A percentile compares a stretch with the other conserved stretches of the same genome.
Evolutionary conservation across 2,329 filamentous ascomycete genomes (phyloP).

Genomic region (Alternaria longipes): DNA sequence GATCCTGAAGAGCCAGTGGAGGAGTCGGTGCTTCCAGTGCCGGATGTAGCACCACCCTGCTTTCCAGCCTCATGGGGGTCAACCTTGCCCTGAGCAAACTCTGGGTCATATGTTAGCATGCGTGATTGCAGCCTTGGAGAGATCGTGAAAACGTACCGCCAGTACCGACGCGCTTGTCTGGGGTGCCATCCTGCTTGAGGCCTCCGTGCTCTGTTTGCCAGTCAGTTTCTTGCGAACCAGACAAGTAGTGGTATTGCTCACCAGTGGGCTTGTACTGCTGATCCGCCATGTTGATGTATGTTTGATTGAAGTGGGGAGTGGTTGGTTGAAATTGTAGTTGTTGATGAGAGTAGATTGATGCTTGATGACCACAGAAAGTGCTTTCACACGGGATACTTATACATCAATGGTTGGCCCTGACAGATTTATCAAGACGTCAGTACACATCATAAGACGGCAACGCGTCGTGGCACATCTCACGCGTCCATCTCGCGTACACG

Average conservation of each 20-base stretch:
- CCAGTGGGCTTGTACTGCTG: conserved; percentile 22
- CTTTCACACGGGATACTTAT: background rate
- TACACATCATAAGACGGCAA: background rate
- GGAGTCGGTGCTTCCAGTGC: conserved; percentile 3
- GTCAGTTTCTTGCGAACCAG: background rate
- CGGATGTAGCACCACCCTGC: conserved; percentile 21
- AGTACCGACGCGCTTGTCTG: conserved; percentile 26
- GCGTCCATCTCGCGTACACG: background rate
- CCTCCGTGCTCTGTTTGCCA: conserved; percentile 18
- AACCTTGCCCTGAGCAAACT: conserved; percentile 28
- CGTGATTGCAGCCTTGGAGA: background rate
- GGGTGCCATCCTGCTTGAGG: conserved; percentile 25
- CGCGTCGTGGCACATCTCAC: background rate
- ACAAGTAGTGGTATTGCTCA: background rate
- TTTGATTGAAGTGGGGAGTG: background rate
- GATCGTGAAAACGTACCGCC: conserved; percentile 5
- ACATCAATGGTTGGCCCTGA: background rate
- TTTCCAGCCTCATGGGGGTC: conserved; percentile 27
- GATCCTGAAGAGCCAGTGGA: conserved; percentile 13
- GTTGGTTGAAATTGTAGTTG: background rate
- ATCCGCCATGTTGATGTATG: conserved; percentile 13
- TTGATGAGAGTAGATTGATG: background rate
- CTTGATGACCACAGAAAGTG: background rate
- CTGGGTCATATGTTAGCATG: conserved; percentile 4
- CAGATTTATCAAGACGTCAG: background rate